These are phyloP conservation scores for Marasmius fiardii DNA, from an alignment of 1,284 basidiomycete genomes.

Conservation along the genomic window DNA sequence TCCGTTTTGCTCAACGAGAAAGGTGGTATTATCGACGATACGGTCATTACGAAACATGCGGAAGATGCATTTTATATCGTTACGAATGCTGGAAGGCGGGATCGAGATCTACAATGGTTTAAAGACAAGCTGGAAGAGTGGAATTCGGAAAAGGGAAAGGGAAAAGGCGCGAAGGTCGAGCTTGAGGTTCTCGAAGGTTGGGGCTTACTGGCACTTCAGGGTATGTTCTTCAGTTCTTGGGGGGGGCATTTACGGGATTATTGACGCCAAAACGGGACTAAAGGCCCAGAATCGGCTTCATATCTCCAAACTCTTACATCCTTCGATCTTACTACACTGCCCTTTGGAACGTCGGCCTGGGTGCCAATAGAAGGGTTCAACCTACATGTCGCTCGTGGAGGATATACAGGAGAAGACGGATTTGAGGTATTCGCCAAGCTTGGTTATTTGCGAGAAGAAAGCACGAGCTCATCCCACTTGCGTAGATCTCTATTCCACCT, in stretches of 20 bases:
- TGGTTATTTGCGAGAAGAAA: not conserved
- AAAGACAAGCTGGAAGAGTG: conserved; percentile 65
- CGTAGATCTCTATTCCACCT: conserved; percentile 87
- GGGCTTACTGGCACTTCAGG: conserved; percentile 92
- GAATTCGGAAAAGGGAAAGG: conserved; percentile 54
- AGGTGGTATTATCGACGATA: conserved; percentile 97
- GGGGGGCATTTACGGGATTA: not conserved
- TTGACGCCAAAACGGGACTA: conserved; percentile 5
- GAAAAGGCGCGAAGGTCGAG: conserved; percentile 62
- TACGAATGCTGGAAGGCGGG: conserved; percentile 90
- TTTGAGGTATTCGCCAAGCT: conserved; percentile 68
- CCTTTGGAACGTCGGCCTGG: conserved; percentile 80
- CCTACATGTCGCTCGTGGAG: conserved; percentile 92
- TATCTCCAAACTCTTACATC: conserved; percentile 76
- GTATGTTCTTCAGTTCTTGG: conserved; percentile 30
- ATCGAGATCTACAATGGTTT: conserved; percentile 83
- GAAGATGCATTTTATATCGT: conserved; percentile 89
- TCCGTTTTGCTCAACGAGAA: conserved; percentile 86
- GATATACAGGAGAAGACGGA: conserved; percentile 98
- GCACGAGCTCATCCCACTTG: not conserved
- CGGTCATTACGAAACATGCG: conserved; percentile 81
- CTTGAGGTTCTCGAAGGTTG: conserved; percentile 82
- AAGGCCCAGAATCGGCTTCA: conserved; percentile 82
- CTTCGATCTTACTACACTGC: conserved; percentile 68
- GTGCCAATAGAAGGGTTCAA: conserved; percentile 76